Evolutionary conservation across 2,329 filamentous ascomycete genomes (phyloP).

Genomic region (Bipolaris victoriae): DNA sequence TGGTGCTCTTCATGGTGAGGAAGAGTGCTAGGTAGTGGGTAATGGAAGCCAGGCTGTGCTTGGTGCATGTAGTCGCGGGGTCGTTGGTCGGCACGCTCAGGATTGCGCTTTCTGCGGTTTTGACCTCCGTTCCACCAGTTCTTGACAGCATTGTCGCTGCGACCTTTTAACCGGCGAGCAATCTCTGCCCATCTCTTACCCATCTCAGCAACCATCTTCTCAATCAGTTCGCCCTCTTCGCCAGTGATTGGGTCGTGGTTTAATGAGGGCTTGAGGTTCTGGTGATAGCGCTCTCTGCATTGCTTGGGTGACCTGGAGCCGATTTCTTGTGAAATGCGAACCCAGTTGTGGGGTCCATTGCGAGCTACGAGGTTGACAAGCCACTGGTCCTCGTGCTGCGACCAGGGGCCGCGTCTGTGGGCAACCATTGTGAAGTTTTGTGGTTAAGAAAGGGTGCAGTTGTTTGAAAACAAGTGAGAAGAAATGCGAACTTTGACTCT

Average conservation of each 20-base stretch:
- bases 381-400: conserved; percentile 73
- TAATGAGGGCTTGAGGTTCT: conserved; percentile 87
- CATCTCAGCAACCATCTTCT: conserved; percentile 75
- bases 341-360: conserved; percentile 86
- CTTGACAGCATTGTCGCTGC: conserved; percentile 95
- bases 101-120: conserved; percentile 70
- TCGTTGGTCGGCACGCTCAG: conserved; percentile 40
- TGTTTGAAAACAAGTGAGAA: conserved; percentile 4
- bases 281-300: conserved; percentile 91
- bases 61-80: conserved; percentile 39
- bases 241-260: conserved; percentile 78
- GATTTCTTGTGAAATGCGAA: conserved; percentile 78
- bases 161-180: conserved; percentile 77
- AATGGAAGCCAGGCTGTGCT: conserved; percentile 41
- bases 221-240: conserved; percentile 75
- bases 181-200: conserved; percentile 95
- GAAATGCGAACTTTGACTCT: conserved; percentile 5
- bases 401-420: conserved; percentile 83
- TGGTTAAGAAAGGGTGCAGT: conserved; percentile 1
- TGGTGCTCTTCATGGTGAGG: conserved; percentile 38
- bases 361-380: conserved; percentile 73
- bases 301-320: conserved; percentile 86
- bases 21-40: conserved; percentile 30
- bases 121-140: conserved; percentile 98
- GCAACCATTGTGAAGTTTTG: conserved; percentile 50